phyloP scores from a whole-genome alignment of 2,329 filamentous ascomycete species.

The Cercospora sp. region DNA sequence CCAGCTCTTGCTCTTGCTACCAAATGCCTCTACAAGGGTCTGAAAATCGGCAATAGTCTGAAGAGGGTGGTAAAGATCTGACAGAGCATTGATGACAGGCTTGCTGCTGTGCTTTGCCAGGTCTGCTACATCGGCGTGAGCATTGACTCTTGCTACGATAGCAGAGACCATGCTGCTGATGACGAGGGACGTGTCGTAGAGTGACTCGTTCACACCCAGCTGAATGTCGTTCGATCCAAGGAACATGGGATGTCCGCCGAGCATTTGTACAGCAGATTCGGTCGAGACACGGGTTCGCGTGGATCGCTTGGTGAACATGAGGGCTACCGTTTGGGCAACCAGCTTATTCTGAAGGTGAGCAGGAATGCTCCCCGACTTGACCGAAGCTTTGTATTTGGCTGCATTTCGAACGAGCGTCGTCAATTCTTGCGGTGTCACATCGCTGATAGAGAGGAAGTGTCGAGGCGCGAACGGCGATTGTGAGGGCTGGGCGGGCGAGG shows the following conservation, averaged over 20 bases:
- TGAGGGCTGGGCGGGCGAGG: slow-evolving; percentile 37
- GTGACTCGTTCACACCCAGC: slow-evolving; percentile 89
- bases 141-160: slow-evolving; percentile 54
- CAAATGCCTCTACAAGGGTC: slow-evolving; percentile 80
- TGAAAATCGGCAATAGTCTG: slow-evolving; percentile 94
- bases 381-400: slow-evolving; percentile 68
- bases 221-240: slow-evolving; percentile 95
- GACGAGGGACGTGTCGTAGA: slow-evolving; percentile 88
- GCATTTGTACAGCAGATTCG: slow-evolving; percentile 80
- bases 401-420: slow-evolving; percentile 81
- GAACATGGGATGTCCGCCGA: slow-evolving; percentile 96
- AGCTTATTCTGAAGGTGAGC: slow-evolving; percentile 65
- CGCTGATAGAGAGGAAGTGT: slow-evolving; percentile 88
- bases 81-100: slow-evolving; percentile 62
- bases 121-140: slow-evolving; percentile 52
- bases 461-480: slow-evolving; percentile 66
- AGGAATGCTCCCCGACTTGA: slow-evolving; percentile 65
- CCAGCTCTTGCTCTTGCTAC: slow-evolving; percentile 39
- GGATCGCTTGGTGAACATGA: slow-evolving; percentile 96
- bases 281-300: slow-evolving; percentile 92
- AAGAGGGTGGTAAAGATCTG: slow-evolving; percentile 87
- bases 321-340: slow-evolving; percentile 77
- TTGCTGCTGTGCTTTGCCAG: slow-evolving; percentile 51
- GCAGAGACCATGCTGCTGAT: slow-evolving; percentile 71
- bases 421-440: slow-evolving; percentile 78